These are phyloP conservation scores for Parmales sp. DNA, from an alignment of 108 stramenopile species.

Conservation along the genomic window DNA sequence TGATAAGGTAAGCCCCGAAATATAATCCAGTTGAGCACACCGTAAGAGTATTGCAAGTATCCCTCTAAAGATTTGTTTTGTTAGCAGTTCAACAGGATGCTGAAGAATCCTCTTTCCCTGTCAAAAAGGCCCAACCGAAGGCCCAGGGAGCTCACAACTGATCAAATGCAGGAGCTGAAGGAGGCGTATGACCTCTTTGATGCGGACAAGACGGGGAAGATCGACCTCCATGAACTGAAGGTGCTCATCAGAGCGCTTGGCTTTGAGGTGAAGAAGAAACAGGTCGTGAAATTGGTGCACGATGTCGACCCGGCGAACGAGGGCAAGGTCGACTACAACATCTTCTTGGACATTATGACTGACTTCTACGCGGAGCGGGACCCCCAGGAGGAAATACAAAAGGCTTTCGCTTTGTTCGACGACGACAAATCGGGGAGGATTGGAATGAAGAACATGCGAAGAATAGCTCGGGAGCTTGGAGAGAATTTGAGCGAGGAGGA, in stretches of 20 bases:
- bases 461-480: conserved; percentile 47
- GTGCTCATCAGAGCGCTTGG: conserved; percentile 47
- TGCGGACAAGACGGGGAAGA: conserved; percentile 30
- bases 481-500: conserved; percentile 45
- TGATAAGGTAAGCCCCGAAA: too few relatives aligned
- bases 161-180: conserved; percentile 35
- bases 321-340: conserved; percentile 31
- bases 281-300: conserved; percentile 35
- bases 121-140: too few relatives aligned
- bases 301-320: conserved; percentile 31
- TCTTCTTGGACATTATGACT: conserved; percentile 33
- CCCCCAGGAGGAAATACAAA: conserved; percentile 46
- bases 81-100: too few relatives aligned
- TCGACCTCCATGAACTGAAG: conserved; percentile 49
- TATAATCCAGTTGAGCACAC: too few relatives aligned
- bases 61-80: too few relatives aligned
- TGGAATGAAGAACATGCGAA: conserved; percentile 28
- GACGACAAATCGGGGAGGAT: conserved; percentile 39
- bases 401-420: conserved; percentile 51
- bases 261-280: conserved; percentile 35
- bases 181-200: conserved; percentile 51
- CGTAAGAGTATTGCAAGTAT: too few relatives aligned
- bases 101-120: too few relatives aligned
- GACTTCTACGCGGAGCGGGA: conserved; percentile 34
- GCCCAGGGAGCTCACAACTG: conserved; percentile 23